These are phyloP conservation scores for Trichoderma pleuroti DNA, from an alignment of 2,329 filamentous ascomycete species.

Conservation along the genomic window DNA sequence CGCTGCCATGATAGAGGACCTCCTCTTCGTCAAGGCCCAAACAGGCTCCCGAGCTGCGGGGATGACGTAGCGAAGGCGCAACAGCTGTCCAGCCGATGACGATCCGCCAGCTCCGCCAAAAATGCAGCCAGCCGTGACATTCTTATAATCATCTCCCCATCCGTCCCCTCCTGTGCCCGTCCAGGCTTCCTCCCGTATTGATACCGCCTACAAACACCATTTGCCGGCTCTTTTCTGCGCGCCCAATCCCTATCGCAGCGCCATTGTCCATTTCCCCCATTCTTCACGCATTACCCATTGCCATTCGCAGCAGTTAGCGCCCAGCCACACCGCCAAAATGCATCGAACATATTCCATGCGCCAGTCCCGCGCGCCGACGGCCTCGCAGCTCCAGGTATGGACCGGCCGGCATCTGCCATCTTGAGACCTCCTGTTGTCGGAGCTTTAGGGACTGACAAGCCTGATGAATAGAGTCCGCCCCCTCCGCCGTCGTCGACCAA, in stretches of 20 bases:
- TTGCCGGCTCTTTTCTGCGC: constrained; percentile 5
- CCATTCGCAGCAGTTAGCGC: constrained; percentile 23
- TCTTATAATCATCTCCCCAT: constrained; percentile 19
- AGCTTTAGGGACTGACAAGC: not conserved
- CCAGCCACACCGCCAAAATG: constrained; percentile 54
- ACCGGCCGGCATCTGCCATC: not conserved
- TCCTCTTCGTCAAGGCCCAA: constrained; percentile 4
- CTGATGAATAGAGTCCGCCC: constrained; percentile 72
- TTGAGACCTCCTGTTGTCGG: not conserved
- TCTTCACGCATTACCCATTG: not conserved
- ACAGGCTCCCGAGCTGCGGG: not conserved
- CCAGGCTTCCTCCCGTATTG: not conserved
- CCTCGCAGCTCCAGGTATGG: constrained; percentile 65
- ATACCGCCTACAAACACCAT: not conserved
- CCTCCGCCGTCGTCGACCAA: constrained; percentile 91
- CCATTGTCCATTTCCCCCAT: not conserved
- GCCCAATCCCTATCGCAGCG: not conserved
- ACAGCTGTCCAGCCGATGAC: constrained; percentile 18
- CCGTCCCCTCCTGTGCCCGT: constrained; percentile 6
- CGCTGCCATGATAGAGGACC: not conserved
- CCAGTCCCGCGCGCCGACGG: constrained; percentile 92
- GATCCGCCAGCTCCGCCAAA: constrained; percentile 20
- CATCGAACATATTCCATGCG: constrained; percentile 99
- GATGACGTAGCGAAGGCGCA: constrained; percentile 18
- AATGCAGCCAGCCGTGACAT: not conserved